Conservation (phyloP, 139 green algal species). For the Eudorina sp. region DNA sequence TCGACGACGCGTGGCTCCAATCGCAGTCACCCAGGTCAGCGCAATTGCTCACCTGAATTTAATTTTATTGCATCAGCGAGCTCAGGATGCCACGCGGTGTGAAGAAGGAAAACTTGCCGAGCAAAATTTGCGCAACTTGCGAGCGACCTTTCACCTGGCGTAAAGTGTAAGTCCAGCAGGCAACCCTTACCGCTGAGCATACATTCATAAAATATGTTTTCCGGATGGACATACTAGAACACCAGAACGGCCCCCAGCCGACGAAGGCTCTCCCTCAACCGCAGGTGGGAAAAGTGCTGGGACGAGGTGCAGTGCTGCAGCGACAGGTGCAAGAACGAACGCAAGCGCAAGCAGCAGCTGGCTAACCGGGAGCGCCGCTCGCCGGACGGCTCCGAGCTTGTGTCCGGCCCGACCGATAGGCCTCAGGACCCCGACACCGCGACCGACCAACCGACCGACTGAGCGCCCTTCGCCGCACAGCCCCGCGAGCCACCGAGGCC, state of each 20-base stretch:
- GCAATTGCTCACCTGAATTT: too few relatives aligned
- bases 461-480: not conserved
- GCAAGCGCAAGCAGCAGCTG: not conserved
- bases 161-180: not conserved
- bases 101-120: slow-evolving; percentile 16
- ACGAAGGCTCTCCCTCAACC: too few relatives aligned
- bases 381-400: not conserved
- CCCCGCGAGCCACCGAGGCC: not conserved
- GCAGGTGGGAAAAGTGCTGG: slow-evolving; percentile 25
- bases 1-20: too few relatives aligned
- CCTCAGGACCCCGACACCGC: too few relatives aligned
- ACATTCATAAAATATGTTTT: too few relatives aligned
- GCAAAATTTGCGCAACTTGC: slow-evolving; percentile 15
- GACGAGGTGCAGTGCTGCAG: slow-evolving; percentile 16
- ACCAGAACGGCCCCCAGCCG: too few relatives aligned
- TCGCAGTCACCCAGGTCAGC: too few relatives aligned
- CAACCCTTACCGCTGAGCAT: not conserved
- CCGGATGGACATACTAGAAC: too few relatives aligned
- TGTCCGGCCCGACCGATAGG: too few relatives aligned
- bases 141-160: not conserved
- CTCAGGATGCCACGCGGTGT: not conserved
- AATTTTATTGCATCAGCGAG: too few relatives aligned
- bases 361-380: not conserved
- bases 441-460: not conserved
- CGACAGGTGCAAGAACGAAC: slow-evolving; percentile 13